Evolutionary conservation across 2,329 filamentous ascomycete species (phyloP).

Genomic region (Talaromyces sp.): DNA sequence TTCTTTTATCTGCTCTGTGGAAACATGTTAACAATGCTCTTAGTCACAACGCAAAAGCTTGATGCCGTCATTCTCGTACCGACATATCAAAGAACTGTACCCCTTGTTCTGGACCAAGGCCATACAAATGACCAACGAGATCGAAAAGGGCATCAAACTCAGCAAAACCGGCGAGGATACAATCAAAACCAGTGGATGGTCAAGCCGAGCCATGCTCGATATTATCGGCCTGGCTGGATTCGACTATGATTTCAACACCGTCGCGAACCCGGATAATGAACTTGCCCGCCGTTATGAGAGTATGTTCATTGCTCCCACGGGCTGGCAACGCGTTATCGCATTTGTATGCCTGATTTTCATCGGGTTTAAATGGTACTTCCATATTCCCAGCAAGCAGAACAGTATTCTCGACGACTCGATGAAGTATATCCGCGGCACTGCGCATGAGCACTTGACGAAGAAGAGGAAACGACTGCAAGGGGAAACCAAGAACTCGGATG

Average conservation of each 20-base stretch:
- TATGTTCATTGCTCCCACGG: slow-evolving; percentile 20
- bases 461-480: slow-evolving; percentile 54
- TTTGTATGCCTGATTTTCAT: slow-evolving; percentile 57
- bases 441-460: slow-evolving; percentile 61
- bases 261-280: slow-evolving; percentile 55
- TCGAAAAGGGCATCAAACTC: slow-evolving; percentile 45
- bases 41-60: slow-evolving; percentile 66
- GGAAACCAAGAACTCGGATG: slow-evolving; percentile 32
- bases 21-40: slow-evolving; percentile 1
- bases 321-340: slow-evolving; percentile 44
- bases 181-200: slow-evolving; percentile 59
- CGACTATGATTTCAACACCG: slow-evolving; percentile 64
- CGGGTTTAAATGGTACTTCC: slow-evolving; percentile 55
- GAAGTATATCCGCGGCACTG: slow-evolving; percentile 58
- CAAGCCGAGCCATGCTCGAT: slow-evolving; percentile 64
- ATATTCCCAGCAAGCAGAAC: slow-evolving; percentile 67
- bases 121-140: slow-evolving; percentile 59
- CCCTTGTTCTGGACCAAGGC: slow-evolving; percentile 78
- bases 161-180: slow-evolving; percentile 33
- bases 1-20: neutral
- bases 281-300: slow-evolving; percentile 44
- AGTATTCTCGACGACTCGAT: slow-evolving; percentile 55
- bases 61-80: slow-evolving; percentile 77
- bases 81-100: slow-evolving; percentile 79
- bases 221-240: slow-evolving; percentile 70